Evolutionary conservation across 2,329 filamentous ascomycete species (phyloP).

Genomic region (Iodosphaeria phyllophila): DNA sequence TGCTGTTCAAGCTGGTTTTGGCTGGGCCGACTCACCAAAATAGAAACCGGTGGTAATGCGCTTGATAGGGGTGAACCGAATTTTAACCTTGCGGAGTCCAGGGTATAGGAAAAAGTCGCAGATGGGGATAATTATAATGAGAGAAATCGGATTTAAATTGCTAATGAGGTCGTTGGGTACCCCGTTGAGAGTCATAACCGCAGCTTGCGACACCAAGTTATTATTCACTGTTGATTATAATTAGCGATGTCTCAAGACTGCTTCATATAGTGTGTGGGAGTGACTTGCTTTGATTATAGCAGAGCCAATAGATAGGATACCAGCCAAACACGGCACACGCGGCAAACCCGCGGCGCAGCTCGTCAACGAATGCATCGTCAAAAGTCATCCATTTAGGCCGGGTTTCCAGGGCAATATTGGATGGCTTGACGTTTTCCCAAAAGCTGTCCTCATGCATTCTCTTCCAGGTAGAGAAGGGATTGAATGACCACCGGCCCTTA

Average conservation of each 20-base stretch:
- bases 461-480: constrained; percentile 24
- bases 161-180: constrained; percentile 63
- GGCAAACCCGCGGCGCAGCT: constrained; percentile 50
- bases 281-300: constrained; percentile 5
- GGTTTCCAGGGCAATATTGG: constrained; percentile 31
- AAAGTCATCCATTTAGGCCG: constrained; percentile 60
- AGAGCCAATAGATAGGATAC: constrained; percentile 43
- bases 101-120: constrained; percentile 55
- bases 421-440: constrained; percentile 54
- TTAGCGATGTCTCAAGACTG: neutral
- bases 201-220: constrained; percentile 44
- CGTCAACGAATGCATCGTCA: constrained; percentile 68
- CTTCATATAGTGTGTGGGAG: neutral
- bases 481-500: constrained; percentile 44
- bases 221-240: constrained; percentile 41
- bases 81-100: constrained; percentile 37
- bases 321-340: constrained; percentile 57
- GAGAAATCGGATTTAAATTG: constrained; percentile 57
- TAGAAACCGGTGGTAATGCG: constrained; percentile 55
- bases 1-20: too few species aligned
- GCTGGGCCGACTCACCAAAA: too few species aligned
- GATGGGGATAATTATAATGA: constrained; percentile 58
- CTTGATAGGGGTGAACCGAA: constrained; percentile 58
- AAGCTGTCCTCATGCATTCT: constrained; percentile 26
- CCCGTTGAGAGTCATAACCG: constrained; percentile 46